These are phyloP conservation scores for Pestalotiopsis sp. DNA, from an alignment of 2,329 filamentous ascomycete genomes.

Conservation along the genomic window DNA sequence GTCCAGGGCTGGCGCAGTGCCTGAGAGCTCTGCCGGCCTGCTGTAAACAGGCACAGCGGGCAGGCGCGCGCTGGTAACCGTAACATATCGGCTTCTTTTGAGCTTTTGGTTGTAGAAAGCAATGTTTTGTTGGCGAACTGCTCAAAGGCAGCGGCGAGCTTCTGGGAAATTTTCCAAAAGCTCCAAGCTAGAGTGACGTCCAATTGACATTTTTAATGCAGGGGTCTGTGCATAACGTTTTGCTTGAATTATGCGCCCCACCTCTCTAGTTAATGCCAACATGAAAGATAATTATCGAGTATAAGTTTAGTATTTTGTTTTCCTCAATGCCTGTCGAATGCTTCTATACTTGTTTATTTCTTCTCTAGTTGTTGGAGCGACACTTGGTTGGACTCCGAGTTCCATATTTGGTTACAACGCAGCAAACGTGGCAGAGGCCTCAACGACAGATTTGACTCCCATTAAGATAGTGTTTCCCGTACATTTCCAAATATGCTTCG, in stretches of 20 bases:
- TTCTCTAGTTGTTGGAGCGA: too few relatives aligned
- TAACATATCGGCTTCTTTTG: constrained; percentile 4
- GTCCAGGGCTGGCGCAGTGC: constrained; percentile 14
- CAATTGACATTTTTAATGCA: not conserved
- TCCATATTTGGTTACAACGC: too few relatives aligned
- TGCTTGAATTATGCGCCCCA: not conserved
- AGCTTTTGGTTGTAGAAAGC: not conserved
- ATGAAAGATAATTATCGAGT: not conserved
- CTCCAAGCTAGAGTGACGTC: not conserved
- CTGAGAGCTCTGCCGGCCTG: constrained; percentile 11
- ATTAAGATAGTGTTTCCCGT: too few relatives aligned
- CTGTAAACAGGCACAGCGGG: constrained; percentile 14
- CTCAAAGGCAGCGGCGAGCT: not conserved
- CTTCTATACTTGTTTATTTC: too few relatives aligned
- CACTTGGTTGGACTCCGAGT: too few relatives aligned
- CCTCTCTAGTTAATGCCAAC: not conserved
- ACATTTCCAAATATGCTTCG: too few relatives aligned
- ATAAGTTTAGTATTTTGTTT: too few relatives aligned
- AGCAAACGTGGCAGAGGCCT: too few relatives aligned
- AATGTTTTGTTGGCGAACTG: not conserved
- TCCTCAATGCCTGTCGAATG: too few relatives aligned
- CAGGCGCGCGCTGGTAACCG: constrained; percentile 20
- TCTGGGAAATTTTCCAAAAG: not conserved
- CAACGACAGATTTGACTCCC: too few relatives aligned
- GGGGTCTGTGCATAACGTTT: not conserved